phyloP scores from a whole-genome alignment of 2,329 filamentous ascomycete genomes.

The Fonsecaea monophora region DNA sequence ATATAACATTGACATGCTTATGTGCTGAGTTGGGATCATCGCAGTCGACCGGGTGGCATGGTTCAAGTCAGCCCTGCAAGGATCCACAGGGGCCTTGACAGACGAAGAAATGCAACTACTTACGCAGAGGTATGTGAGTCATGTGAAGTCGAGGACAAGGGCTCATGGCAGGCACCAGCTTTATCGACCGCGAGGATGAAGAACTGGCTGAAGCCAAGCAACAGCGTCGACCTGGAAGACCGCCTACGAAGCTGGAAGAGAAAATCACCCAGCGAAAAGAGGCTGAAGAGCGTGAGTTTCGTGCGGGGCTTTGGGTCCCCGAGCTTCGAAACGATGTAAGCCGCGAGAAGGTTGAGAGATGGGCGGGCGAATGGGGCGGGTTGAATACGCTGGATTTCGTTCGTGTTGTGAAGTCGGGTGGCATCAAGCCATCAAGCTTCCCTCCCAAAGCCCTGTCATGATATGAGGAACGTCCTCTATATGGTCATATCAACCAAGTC shows the following conservation, averaged over 20 bases:
- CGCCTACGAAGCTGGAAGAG: slow-evolving; percentile 78
- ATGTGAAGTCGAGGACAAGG: background rate
- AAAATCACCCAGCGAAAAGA: slow-evolving; percentile 74
- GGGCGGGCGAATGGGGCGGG: slow-evolving; percentile 85
- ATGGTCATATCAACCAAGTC: background rate
- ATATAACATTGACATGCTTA: background rate
- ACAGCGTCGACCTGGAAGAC: slow-evolving; percentile 80
- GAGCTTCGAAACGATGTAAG: slow-evolving; percentile 74
- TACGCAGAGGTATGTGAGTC: slow-evolving; percentile 63
- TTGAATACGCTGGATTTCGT: slow-evolving; percentile 79
- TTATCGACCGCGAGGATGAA: slow-evolving; percentile 47
- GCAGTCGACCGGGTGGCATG: slow-evolving; percentile 71
- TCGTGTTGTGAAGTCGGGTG: slow-evolving; percentile 71
- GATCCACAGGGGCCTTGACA: slow-evolving; percentile 44
- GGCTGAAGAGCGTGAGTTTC: slow-evolving; percentile 77
- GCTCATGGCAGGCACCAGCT: slow-evolving; percentile 42
- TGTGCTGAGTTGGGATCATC: slow-evolving; percentile 14
- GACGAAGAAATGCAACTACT: slow-evolving; percentile 54
- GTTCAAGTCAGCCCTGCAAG: slow-evolving; percentile 70
- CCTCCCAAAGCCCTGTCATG: slow-evolving; percentile 69
- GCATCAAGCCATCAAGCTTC: slow-evolving; percentile 73
- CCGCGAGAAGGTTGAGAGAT: slow-evolving; percentile 69
- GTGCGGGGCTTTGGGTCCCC: slow-evolving; percentile 80
- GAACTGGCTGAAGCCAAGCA: slow-evolving; percentile 58
- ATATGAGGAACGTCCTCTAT: slow-evolving; percentile 30